These are phyloP conservation scores for Cryptococcus sp. DNA, from an alignment of 1,284 basidiomycete species.

Conservation along the genomic window DNA sequence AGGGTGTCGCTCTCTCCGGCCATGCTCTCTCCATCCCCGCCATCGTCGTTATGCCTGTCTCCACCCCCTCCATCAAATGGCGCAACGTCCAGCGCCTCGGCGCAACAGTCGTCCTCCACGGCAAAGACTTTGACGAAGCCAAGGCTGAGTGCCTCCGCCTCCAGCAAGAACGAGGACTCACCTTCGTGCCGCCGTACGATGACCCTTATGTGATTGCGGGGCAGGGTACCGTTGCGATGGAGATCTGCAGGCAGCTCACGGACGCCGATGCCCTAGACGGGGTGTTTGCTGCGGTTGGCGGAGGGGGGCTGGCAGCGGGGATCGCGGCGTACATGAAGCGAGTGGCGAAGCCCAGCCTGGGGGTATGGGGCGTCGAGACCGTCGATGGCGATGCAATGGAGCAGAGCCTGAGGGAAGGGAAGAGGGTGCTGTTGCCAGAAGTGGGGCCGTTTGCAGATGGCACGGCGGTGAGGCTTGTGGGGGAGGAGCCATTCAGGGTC, in stretches of 20 bases:
- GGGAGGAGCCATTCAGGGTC: slow-evolving; percentile 90
- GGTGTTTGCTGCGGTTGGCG: slow-evolving; percentile 86
- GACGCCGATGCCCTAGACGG: slow-evolving; percentile 73
- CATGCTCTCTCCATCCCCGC: slow-evolving; percentile 78
- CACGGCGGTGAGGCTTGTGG: slow-evolving; percentile 97
- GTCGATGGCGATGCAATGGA: slow-evolving; percentile 92
- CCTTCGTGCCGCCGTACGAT: slow-evolving; percentile 96
- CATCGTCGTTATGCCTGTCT: slow-evolving; percentile 97
- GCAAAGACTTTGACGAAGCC: slow-evolving; percentile 92
- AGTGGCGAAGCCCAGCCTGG: slow-evolving; percentile 78
- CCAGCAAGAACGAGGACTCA: slow-evolving; percentile 69
- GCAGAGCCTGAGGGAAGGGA: slow-evolving; percentile 69
- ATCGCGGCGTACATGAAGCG: slow-evolving; percentile 91
- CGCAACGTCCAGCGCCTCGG: slow-evolving; percentile 88
- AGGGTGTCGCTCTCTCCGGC: slow-evolving; percentile 94
- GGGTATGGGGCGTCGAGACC: slow-evolving; percentile 92
- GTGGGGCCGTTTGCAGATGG: slow-evolving; percentile 97
- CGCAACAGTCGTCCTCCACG: slow-evolving; percentile 90
- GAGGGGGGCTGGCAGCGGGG: slow-evolving; percentile 86
- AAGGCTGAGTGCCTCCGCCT: slow-evolving; percentile 91
- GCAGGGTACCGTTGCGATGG: slow-evolving; percentile 92
- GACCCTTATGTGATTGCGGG: slow-evolving; percentile 96
- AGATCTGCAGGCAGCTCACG: slow-evolving; percentile 82
- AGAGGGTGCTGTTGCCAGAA: slow-evolving; percentile 78
- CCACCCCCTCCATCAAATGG: slow-evolving; percentile 95